These are phyloP conservation scores for Saccharomyces paradoxus DNA, from an alignment of 805 yeast genomes.

Conservation along the genomic window DNA sequence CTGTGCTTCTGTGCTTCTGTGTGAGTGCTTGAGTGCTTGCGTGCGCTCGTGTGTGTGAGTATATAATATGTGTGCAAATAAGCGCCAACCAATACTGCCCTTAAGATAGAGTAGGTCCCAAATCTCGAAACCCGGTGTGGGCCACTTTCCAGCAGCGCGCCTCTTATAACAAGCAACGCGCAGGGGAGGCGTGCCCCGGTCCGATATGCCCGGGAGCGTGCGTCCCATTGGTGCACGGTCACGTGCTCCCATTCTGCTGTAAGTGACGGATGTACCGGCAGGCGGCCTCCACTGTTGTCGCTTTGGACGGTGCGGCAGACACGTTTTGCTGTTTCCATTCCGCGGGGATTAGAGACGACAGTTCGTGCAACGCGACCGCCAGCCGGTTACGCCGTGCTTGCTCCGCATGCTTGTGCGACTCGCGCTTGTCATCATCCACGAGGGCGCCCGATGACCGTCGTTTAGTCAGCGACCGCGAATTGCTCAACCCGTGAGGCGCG, in stretches of 20 bases:
- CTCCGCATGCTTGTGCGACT: conserved; percentile 81
- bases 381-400: conserved; percentile 92
- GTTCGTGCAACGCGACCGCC: conserved; percentile 76
- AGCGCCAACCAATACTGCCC: neutral
- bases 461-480: conserved; percentile 2
- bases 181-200: conserved; percentile 68
- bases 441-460: neutral
- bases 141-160: neutral
- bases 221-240: neutral
- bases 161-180: conserved; percentile 11
- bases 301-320: conserved; percentile 71
- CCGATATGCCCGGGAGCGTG: conserved; percentile 3
- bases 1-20: neutral
- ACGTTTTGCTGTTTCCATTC: conserved; percentile 40
- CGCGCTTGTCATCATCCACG: conserved; percentile 20
- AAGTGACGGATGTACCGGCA: conserved; percentile 50
- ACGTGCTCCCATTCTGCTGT: conserved; percentile 24
- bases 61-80: neutral
- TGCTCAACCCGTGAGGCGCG: neutral
- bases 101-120: neutral
- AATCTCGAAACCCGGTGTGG: neutral
- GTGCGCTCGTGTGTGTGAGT: neutral
- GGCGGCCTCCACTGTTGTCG: conserved; percentile 91
- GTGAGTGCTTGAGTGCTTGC: no score
- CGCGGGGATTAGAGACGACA: conserved; percentile 61